phyloP scores from a whole-genome alignment of 1,139 yeast genomes.

The Scheffersomyces parashehatae region DNA sequence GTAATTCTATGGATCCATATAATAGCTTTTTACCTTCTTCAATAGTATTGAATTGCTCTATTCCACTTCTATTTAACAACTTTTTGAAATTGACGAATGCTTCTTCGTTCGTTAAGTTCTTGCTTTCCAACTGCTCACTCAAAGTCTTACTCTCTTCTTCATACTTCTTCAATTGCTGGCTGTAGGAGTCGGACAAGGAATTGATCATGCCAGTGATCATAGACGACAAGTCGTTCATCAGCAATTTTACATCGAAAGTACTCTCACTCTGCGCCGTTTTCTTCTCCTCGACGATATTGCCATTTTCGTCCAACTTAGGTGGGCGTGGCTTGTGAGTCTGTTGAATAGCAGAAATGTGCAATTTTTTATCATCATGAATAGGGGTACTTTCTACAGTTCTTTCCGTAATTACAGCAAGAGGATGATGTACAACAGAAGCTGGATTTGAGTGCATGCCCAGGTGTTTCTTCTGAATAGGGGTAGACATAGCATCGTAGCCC shows the following conservation, averaged over 20 bases:
- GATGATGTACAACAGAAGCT: slow-evolving; percentile 21
- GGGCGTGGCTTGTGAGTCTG: slow-evolving; percentile 32
- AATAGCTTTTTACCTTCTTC: slow-evolving; percentile 31
- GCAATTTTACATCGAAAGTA: slow-evolving; percentile 16
- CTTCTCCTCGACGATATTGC: slow-evolving; percentile 21
- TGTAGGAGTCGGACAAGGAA: slow-evolving; percentile 45
- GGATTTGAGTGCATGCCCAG: slow-evolving; percentile 8
- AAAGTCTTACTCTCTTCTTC: slow-evolving; percentile 21
- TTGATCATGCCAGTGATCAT: slow-evolving; percentile 45
- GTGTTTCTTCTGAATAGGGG: slow-evolving; percentile 26
- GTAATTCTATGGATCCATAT: slow-evolving; percentile 17
- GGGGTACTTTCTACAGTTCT: slow-evolving; percentile 37
- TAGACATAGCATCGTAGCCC: slow-evolving; percentile 29
- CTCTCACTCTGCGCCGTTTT: slow-evolving; percentile 2
- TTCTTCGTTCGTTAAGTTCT: slow-evolving; percentile 17
- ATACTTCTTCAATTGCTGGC: slow-evolving; percentile 22
- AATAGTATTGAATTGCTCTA: slow-evolving; percentile 24
- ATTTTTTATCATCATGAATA: slow-evolving; percentile 12
- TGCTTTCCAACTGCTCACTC: slow-evolving; percentile 19
- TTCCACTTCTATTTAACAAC: slow-evolving; percentile 23
- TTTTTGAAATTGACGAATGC: slow-evolving; percentile 15
- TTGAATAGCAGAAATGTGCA: slow-evolving; percentile 7
- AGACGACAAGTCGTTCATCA: slow-evolving; percentile 34
- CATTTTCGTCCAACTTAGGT: slow-evolving; percentile 35
- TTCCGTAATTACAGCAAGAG: slow-evolving; percentile 42